Conservation (phyloP, 2,329 filamentous ascomycete genomes). For the Cytospora chrysosperma region DNA sequence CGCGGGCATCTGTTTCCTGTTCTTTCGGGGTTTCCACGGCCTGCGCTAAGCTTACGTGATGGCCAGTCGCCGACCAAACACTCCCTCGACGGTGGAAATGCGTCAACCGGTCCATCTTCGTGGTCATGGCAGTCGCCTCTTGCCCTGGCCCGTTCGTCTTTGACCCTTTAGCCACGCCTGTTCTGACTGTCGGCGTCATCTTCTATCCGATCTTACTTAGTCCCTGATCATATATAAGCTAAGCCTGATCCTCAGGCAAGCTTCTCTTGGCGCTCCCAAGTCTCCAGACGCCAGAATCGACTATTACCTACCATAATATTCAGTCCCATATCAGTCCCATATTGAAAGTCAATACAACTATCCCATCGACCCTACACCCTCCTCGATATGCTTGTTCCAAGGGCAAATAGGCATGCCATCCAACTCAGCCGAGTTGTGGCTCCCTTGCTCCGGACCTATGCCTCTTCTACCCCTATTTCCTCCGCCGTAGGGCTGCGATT, state of each 20-base stretch:
- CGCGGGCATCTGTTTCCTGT: too few relatives aligned
- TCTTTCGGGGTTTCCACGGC: too few relatives aligned
- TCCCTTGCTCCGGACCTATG: conserved; percentile 22
- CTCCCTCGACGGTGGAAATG: too few relatives aligned
- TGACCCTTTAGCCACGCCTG: too few relatives aligned
- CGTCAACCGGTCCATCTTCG: conserved; percentile 13
- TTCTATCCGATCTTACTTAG: not conserved
- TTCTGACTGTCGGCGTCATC: conserved; percentile 4
- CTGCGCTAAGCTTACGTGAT: too few relatives aligned
- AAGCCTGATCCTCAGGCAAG: not conserved
- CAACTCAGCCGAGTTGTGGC: conserved; percentile 29
- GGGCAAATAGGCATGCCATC: conserved; percentile 30
- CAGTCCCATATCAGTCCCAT: not conserved
- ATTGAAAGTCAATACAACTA: not conserved
- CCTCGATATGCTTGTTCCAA: conserved; percentile 31
- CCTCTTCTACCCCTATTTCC: conserved; percentile 12
- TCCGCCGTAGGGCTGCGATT: conserved; percentile 31
- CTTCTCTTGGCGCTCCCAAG: not conserved
- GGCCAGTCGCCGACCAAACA: too few relatives aligned
- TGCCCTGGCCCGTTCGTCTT: not conserved
- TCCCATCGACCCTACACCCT: not conserved
- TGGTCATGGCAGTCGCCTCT: conserved; percentile 12
- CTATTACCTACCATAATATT: too few relatives aligned
- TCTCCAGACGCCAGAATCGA: too few relatives aligned
- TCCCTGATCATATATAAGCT: not conserved